phyloP scores from a whole-genome alignment of 148 eudicot genomes.

The Rhododendron henanense region DNA sequence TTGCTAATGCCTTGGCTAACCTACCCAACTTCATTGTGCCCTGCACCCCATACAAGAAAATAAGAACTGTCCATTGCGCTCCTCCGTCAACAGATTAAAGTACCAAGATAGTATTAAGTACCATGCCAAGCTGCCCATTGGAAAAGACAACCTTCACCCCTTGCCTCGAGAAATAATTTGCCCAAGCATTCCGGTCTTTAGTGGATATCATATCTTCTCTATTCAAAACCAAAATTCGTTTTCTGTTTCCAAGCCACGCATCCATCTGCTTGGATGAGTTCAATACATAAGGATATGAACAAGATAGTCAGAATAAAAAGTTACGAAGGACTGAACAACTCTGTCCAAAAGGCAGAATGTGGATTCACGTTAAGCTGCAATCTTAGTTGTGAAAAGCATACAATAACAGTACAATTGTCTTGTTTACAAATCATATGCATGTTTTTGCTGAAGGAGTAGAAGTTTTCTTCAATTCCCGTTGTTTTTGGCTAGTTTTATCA shows the following conservation, averaged over 20 bases:
- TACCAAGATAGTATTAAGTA: slow-evolving; percentile 17
- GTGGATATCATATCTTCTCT: slow-evolving; percentile 98
- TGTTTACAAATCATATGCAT: neutral
- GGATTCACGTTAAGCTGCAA: neutral
- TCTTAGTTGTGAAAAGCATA: neutral
- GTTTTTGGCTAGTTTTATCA: neutral
- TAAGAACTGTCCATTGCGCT: neutral
- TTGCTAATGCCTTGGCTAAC: slow-evolving; percentile 76
- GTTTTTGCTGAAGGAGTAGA: neutral
- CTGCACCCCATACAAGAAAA: slow-evolving; percentile 39
- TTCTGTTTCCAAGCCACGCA: slow-evolving; percentile 86
- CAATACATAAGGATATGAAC: neutral
- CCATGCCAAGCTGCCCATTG: slow-evolving; percentile 94
- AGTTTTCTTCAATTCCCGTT: neutral
- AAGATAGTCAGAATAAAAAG: neutral
- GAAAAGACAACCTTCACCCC: slow-evolving; percentile 83
- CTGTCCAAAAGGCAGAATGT: neutral
- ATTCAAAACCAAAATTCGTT: slow-evolving; percentile 81
- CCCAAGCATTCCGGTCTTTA: slow-evolving; percentile 93
- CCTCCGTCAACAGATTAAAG: too few species aligned
- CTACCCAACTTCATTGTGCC: slow-evolving; percentile 87
- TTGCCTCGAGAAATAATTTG: slow-evolving; percentile 74
- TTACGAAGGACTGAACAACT: neutral
- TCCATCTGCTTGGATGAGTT: slow-evolving; percentile 64
- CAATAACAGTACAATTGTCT: neutral